Conservation (phyloP, 192 early-diverging fungal species). For the Diversispora epigaea region DNA sequence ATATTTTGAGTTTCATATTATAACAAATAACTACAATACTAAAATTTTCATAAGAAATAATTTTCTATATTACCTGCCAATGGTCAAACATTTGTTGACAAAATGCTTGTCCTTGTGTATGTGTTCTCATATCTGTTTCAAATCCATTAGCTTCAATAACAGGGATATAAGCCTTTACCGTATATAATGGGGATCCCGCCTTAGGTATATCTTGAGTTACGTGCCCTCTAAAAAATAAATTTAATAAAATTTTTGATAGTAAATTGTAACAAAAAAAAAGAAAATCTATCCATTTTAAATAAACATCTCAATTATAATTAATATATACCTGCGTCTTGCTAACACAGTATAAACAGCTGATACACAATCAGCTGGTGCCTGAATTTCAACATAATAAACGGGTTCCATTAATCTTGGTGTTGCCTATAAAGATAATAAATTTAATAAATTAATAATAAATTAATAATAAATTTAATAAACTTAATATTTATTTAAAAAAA, state of each 20-base stretch:
- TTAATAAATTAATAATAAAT: not conserved
- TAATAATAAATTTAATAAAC: not conserved
- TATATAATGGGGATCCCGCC: slow-evolving; percentile 91
- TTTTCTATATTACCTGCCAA: slow-evolving; percentile 64
- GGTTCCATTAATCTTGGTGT: slow-evolving; percentile 98
- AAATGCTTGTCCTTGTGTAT: slow-evolving; percentile 97
- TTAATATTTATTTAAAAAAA: not conserved
- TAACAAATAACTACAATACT: too few species aligned
- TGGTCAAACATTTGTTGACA: slow-evolving; percentile 98
- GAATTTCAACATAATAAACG: slow-evolving; percentile 93
- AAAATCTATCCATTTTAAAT: slow-evolving; percentile 4
- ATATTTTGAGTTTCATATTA: not conserved
- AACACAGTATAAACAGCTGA: slow-evolving; percentile 93
- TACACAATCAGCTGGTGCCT: slow-evolving; percentile 95
- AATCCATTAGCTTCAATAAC: slow-evolving; percentile 96
- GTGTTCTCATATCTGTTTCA: slow-evolving; percentile 93
- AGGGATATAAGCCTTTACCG: slow-evolving; percentile 90
- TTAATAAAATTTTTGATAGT: too few species aligned
- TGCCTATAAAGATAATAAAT: slow-evolving; percentile 50
- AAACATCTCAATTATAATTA: not conserved
- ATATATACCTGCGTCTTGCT: slow-evolving; percentile 66
- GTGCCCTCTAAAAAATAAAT: slow-evolving; percentile 67
- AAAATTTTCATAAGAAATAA: not conserved
- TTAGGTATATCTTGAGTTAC: slow-evolving; percentile 93
- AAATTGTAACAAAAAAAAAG: not conserved